These are phyloP conservation scores for Phoma sp. DNA, from an alignment of 2,329 filamentous ascomycete species.

Conservation along the genomic window DNA sequence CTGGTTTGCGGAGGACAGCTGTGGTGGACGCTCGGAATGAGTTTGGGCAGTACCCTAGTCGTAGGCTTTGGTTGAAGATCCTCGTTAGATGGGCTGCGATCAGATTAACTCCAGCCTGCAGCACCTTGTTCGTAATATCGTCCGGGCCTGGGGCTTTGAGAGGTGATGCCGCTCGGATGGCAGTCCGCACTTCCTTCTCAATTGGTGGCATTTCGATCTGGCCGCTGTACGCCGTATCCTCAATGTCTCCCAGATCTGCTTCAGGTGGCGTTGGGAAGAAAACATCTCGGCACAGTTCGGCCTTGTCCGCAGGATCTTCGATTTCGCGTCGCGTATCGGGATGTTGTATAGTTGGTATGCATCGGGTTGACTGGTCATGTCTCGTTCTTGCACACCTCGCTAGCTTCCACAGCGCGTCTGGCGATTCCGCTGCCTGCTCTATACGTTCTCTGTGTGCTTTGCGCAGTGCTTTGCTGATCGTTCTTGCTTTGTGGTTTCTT, in stretches of 20 bases:
- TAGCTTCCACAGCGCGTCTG: neutral
- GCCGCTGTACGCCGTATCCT: neutral
- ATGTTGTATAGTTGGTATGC: neutral
- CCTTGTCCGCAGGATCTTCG: neutral
- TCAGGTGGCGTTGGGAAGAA: neutral
- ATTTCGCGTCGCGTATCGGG: neutral
- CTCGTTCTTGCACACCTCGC: neutral
- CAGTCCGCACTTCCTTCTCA: constrained; percentile 2
- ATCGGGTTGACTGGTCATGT: neutral
- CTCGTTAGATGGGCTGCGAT: too few relatives aligned
- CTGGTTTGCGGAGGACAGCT: too few relatives aligned
- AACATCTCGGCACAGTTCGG: neutral
- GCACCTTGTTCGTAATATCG: too few relatives aligned
- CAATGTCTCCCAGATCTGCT: neutral
- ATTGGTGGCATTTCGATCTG: neutral
- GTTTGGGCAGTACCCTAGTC: too few relatives aligned
- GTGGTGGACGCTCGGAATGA: too few relatives aligned
- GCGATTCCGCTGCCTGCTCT: neutral
- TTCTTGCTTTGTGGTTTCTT: neutral
- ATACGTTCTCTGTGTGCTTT: neutral
- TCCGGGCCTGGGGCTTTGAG: too few relatives aligned
- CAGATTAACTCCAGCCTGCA: too few relatives aligned
- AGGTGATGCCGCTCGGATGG: too few relatives aligned
- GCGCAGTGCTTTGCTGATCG: neutral
- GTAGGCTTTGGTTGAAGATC: too few relatives aligned